Conservation (phyloP, 495 filamentous ascomycete species). For the Lasiosphaeris hirsuta region DNA sequence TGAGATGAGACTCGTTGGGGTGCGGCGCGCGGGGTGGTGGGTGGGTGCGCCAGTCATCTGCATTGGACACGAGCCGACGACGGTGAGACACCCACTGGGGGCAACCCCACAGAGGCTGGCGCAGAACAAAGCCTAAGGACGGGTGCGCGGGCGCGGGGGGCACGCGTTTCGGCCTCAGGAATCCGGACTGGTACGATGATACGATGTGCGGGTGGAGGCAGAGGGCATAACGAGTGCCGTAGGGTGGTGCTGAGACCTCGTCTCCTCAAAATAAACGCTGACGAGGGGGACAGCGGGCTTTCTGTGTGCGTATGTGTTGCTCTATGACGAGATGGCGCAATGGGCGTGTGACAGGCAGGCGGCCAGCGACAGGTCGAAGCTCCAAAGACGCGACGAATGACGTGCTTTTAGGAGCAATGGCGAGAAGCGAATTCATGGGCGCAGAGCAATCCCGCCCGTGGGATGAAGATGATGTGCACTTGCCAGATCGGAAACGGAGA, state of each 20-base stretch:
- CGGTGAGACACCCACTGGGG: conserved; percentile 5
- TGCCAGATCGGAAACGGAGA: too few relatives aligned
- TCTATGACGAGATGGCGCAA: not conserved
- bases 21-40: conserved; percentile 7
- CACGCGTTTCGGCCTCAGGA: too few relatives aligned
- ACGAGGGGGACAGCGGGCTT: too few relatives aligned
- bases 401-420: conserved; percentile 13
- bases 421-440: not conserved
- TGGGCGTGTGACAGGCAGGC: not conserved
- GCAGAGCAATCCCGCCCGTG: too few relatives aligned
- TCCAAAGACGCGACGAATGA: not conserved
- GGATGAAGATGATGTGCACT: too few relatives aligned
- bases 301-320: not conserved
- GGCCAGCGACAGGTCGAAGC: not conserved
- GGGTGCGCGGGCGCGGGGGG: not conserved
- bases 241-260: too few relatives aligned
- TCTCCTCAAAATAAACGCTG: too few relatives aligned
- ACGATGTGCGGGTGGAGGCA: too few relatives aligned
- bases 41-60: conserved; percentile 11
- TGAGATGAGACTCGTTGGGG: conserved; percentile 1
- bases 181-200: too few relatives aligned
- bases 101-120: not conserved
- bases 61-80: conserved; percentile 6
- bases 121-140: not conserved
- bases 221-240: too few relatives aligned